A percentile compares a stretch with the other conserved stretches of the same genome.
Conservation (phyloP, 345 rosid genomes). For the Anastatica hierochuntica region DNA sequence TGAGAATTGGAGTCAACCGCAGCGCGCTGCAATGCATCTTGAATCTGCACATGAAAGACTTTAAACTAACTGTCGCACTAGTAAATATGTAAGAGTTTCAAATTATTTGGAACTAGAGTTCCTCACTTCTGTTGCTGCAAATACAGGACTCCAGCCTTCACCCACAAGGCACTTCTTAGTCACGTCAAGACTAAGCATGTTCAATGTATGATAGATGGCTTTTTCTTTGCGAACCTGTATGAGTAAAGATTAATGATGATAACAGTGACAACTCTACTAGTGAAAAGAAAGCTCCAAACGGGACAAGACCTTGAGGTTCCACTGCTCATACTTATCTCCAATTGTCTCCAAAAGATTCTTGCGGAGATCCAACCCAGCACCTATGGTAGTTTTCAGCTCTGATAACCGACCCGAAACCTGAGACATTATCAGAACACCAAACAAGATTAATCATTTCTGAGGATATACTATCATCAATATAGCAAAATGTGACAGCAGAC, state of each 20-base stretch:
- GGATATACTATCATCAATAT: not conserved
- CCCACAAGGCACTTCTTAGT: slow-evolving; percentile 90
- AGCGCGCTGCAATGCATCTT: slow-evolving; percentile 87
- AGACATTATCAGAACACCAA: slow-evolving; percentile 8
- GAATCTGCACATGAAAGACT: slow-evolving; percentile 59
- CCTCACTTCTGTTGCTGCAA: slow-evolving; percentile 72
- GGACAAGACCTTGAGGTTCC: slow-evolving; percentile 57
- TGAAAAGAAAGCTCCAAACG: slow-evolving; percentile 7
- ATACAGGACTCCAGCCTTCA: slow-evolving; percentile 97
- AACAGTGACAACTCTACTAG: not conserved
- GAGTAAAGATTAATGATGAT: not conserved
- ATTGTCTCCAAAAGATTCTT: slow-evolving; percentile 56
- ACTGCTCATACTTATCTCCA: slow-evolving; percentile 68
- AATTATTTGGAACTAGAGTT: not conserved
- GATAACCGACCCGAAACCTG: slow-evolving; percentile 66
- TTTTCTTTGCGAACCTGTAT: slow-evolving; percentile 85
- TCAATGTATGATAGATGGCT: slow-evolving; percentile 76
- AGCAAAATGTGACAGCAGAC: slow-evolving; percentile 2
- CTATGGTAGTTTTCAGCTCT: slow-evolving; percentile 70
- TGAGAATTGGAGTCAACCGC: slow-evolving; percentile 88
- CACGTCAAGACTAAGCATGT: slow-evolving; percentile 97
- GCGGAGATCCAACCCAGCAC: slow-evolving; percentile 59
- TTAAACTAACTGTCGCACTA: not conserved
- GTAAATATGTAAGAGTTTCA: not conserved
- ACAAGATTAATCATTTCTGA: not conserved